Evolutionary conservation across 306 rosid genomes (phyloP).

Genomic region (Cucumis sativus): Cucumber_9930_V3 NC_026659.2:25671001-25671500

Average conservation of each 20-base stretch:
- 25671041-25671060: conserved; percentile 49
- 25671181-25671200: neutral
- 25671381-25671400: neutral
- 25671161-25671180: neutral
- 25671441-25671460: neutral
- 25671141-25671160: neutral
- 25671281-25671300: neutral
- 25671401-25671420: neutral
- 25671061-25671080: conserved; percentile 70
- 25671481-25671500: neutral
- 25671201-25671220: neutral
- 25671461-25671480: neutral
- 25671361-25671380: neutral
- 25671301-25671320: neutral
- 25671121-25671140: neutral
- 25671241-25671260: neutral
- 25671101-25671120: conserved; percentile 44
- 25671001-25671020: neutral
- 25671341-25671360: neutral
- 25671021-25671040: conserved; percentile 66
- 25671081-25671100: conserved; percentile 73
- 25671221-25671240: neutral
- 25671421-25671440: neutral
- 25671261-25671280: neutral
- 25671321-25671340: neutral